A percentile compares a stretch with the other conserved stretches of the same genome.
Evolutionary conservation across 768 basidiomycete species (phyloP).

Genomic region (Candolleomyces aberdarensis): DNA sequence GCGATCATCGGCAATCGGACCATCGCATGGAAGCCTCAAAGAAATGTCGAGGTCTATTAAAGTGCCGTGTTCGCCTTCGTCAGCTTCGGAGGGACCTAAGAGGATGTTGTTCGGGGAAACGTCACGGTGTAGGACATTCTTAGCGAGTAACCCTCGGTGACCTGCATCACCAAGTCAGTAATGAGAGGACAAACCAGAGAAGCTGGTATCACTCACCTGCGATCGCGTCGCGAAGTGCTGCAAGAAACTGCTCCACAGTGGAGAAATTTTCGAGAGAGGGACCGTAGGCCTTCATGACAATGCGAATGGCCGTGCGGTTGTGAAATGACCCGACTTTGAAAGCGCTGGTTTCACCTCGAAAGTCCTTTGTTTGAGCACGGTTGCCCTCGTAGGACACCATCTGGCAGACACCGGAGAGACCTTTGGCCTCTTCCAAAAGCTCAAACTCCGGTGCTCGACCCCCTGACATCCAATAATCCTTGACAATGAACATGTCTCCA

Average conservation of each 20-base stretch:
- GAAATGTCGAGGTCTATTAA: too few species aligned
- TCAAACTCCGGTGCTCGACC: neutral
- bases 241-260: neutral
- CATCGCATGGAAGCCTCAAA: too few species aligned
- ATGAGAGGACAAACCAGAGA: too few species aligned
- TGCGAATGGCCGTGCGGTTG: neutral
- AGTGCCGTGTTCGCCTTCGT: too few species aligned
- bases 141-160: too few species aligned
- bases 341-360: neutral
- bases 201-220: neutral
- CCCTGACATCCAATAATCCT: neutral
- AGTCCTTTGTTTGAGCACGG: neutral
- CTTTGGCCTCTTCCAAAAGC: neutral
- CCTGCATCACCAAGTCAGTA: too few species aligned
- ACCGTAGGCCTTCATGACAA: neutral
- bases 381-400: neutral
- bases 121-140: too few species aligned
- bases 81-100: too few species aligned
- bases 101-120: too few species aligned
- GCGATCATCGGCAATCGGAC: too few species aligned
- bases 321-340: neutral
- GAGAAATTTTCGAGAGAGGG: neutral
- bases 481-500: neutral
- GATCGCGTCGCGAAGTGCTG: neutral
- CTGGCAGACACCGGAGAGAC: neutral